Evolutionary conservation across 768 basidiomycete genomes (phyloP).

Genomic region (Macrocybe gigantea): DNA sequence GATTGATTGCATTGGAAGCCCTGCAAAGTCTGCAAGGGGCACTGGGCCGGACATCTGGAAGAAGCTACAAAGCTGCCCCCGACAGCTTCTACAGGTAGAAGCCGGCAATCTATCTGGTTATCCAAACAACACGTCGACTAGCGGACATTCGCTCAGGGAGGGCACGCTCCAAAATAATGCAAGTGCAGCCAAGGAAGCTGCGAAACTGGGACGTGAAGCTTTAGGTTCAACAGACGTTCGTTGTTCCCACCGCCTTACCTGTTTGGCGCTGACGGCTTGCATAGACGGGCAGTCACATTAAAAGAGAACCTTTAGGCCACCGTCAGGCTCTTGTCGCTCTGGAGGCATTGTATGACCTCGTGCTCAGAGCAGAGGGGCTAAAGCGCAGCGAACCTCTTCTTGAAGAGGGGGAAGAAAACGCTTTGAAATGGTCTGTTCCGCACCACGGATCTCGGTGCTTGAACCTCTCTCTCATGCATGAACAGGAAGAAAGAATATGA

Average conservation of each 20-base stretch:
- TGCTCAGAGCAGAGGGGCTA: slow-evolving; percentile 81
- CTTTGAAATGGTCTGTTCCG: slow-evolving; percentile 38
- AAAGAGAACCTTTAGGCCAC: slow-evolving; percentile 69
- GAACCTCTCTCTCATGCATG: background rate
- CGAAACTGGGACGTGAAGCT: slow-evolving; percentile 70
- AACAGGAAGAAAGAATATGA: slow-evolving; percentile 55
- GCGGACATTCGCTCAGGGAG: slow-evolving; percentile 51
- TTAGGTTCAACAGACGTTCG: slow-evolving; percentile 57
- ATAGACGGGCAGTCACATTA: slow-evolving; percentile 58
- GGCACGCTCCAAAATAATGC: slow-evolving; percentile 32
- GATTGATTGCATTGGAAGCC: slow-evolving; percentile 29
- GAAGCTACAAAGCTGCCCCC: slow-evolving; percentile 95
- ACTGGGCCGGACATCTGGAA: slow-evolving; percentile 87
- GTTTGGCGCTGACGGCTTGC: background rate
- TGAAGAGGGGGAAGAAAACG: slow-evolving; percentile 47
- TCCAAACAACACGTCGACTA: no score
- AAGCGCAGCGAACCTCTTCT: slow-evolving; percentile 68
- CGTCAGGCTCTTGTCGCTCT: slow-evolving; percentile 74
- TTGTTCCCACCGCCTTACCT: slow-evolving; percentile 10
- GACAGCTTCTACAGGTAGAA: slow-evolving; percentile 91
- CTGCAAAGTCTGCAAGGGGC: slow-evolving; percentile 84
- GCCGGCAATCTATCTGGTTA: slow-evolving; percentile 20
- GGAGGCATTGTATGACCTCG: slow-evolving; percentile 81
- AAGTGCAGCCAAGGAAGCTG: slow-evolving; percentile 67
- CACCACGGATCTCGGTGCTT: background rate